A percentile compares a stretch with the other conserved stretches of the same genome.
These are phyloP conservation scores for Malania oleifera DNA, from an alignment of 164 flowering plant species.

Conservation along the genomic window DNA sequence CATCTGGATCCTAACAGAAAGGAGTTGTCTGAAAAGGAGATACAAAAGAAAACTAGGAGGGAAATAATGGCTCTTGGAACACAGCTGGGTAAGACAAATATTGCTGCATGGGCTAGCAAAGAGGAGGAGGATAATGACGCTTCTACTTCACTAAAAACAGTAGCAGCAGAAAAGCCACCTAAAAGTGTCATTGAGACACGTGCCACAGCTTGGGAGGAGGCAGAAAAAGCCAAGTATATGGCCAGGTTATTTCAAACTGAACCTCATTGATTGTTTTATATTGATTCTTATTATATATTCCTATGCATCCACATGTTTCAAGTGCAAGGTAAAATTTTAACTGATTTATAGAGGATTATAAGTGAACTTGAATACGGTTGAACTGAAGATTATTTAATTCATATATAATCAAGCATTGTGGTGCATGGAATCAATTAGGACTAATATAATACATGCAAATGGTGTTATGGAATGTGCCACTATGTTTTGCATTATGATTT, in stretches of 20 bases:
- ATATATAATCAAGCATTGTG: too few relatives aligned
- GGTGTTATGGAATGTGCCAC: too few relatives aligned
- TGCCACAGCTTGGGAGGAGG: slow-evolving; percentile 92
- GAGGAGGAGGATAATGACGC: slow-evolving; percentile 66
- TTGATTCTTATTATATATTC: background rate
- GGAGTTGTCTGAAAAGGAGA: slow-evolving; percentile 66
- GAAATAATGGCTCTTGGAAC: slow-evolving; percentile 79
- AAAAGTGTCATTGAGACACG: slow-evolving; percentile 61
- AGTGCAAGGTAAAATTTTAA: too few relatives aligned
- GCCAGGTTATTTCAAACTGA: slow-evolving; percentile 53
- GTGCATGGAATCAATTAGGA: too few relatives aligned
- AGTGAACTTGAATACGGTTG: background rate
- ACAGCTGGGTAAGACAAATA: slow-evolving; percentile 77
- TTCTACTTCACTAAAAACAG: slow-evolving; percentile 42
- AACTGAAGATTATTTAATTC: too few relatives aligned
- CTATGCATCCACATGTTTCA: background rate
- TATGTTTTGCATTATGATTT: too few relatives aligned
- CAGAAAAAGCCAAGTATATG: slow-evolving; percentile 76
- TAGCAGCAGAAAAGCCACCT: slow-evolving; percentile 26
- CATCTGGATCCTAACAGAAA: slow-evolving; percentile 22
- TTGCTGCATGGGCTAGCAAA: slow-evolving; percentile 93
- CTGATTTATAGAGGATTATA: too few relatives aligned
- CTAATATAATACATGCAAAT: too few relatives aligned
- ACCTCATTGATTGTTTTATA: background rate
- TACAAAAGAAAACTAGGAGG: slow-evolving; percentile 74